These are phyloP conservation scores for Pseudoneurospora amorphoporcata DNA, from an alignment of 495 filamentous ascomycete genomes.

Conservation along the genomic window DNA sequence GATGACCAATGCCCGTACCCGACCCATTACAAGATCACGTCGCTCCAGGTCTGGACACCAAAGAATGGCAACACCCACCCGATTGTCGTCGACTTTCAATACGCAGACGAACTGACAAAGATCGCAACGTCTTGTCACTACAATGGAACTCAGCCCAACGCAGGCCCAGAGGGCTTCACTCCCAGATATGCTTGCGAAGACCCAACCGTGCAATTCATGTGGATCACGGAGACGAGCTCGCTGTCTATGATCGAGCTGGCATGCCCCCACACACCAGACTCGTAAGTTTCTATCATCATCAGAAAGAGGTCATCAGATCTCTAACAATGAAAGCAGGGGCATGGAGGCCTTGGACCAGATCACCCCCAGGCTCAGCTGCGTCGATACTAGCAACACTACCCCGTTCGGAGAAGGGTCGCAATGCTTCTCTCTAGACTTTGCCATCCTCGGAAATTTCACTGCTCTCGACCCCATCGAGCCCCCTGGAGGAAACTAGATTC, in stretches of 20 bases:
- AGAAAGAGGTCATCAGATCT: background rate
- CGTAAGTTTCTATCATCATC: slow-evolving; percentile 5
- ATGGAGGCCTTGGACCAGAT: slow-evolving; percentile 15
- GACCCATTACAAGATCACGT: slow-evolving; percentile 8
- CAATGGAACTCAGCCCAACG: slow-evolving; percentile 19
- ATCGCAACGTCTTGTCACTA: slow-evolving; percentile 17
- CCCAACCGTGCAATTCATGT: slow-evolving; percentile 38
- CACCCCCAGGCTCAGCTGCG: slow-evolving; percentile 9
- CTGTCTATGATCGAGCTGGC: slow-evolving; percentile 22
- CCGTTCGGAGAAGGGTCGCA: slow-evolving; percentile 4
- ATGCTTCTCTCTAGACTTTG: slow-evolving; percentile 3
- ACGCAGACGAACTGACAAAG: slow-evolving; percentile 13
- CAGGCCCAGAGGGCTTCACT: slow-evolving; percentile 9
- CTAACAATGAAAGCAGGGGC: background rate
- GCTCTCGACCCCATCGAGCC: slow-evolving; percentile 7
- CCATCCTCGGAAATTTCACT: slow-evolving; percentile 8
- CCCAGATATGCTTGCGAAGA: slow-evolving; percentile 20
- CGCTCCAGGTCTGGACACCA: slow-evolving; percentile 16
- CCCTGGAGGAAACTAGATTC: background rate
- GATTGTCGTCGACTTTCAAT: slow-evolving; percentile 12
- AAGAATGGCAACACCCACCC: slow-evolving; percentile 5
- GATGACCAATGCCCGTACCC: slow-evolving; percentile 17
- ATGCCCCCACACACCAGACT: slow-evolving; percentile 11
- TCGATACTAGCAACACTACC: slow-evolving; percentile 1
- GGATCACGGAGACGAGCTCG: slow-evolving; percentile 24